Evolutionary conservation across 495 filamentous ascomycete genomes (phyloP).

Genomic region (Aspergillus incahuasiensis): DNA sequence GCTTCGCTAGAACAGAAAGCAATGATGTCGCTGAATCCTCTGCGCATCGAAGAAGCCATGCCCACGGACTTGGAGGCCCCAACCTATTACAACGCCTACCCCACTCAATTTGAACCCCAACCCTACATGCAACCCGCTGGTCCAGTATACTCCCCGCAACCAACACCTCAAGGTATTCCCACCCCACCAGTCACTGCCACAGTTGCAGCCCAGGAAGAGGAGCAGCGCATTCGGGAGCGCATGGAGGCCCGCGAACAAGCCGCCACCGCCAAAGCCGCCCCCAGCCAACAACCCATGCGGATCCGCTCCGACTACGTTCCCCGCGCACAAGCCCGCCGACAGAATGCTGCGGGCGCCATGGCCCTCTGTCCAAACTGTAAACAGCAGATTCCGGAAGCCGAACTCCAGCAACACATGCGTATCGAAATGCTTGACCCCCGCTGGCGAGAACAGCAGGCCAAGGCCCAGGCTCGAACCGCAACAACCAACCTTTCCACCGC

Average conservation of each 20-base stretch:
- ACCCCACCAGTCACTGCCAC: constrained; percentile 11
- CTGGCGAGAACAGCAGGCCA: constrained; percentile 93
- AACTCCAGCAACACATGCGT: constrained; percentile 90
- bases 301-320: constrained; percentile 92
- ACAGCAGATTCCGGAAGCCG: constrained; percentile 77
- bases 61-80: constrained; percentile 67
- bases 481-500: constrained; percentile 83
- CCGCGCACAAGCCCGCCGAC: constrained; percentile 65
- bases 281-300: constrained; percentile 69
- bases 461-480: constrained; percentile 74
- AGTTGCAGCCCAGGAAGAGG: constrained; percentile 57
- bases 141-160: constrained; percentile 36
- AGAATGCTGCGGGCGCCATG: constrained; percentile 58
- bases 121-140: constrained; percentile 13
- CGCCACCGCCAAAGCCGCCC: constrained; percentile 71
- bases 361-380: constrained; percentile 92
- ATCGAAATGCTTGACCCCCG: constrained; percentile 93
- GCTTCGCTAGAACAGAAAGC: constrained; percentile 94
- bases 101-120: constrained; percentile 27
- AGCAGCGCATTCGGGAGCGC: constrained; percentile 61
- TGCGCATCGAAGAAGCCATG: constrained; percentile 94
- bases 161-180: constrained; percentile 32
- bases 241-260: constrained; percentile 65
- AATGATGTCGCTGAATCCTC: constrained; percentile 73
- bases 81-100: constrained; percentile 52